Evolutionary conservation across 257 asterid genomes (phyloP), one percentile per base, ranked within the genome.

Genomic region (Solanum medicagineum): DNA sequence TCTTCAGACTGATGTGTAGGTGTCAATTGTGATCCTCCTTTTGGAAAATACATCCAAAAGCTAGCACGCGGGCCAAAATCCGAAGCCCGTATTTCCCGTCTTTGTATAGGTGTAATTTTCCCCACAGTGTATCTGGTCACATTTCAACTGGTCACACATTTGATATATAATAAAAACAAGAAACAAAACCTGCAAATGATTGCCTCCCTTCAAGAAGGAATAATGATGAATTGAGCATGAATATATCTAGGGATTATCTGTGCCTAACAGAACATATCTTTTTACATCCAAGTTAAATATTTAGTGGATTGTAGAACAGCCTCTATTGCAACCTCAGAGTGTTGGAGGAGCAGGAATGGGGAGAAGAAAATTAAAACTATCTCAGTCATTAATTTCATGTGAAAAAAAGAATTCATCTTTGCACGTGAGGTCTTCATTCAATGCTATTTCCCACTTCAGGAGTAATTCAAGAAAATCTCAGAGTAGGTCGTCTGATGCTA

Each of bases 31-130:
- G 98, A 97, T 32, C 99, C 98, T 85, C 86, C 95, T 85, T 91
- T 95, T 15, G 99, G 99, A 87, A 97, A 97, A 81, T 90, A 88
- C 99, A 97, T 97, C 98, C 97, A 97, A 87, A 97, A 95, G 93
- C 96, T 92, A 82, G 99, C 99, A 79, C 89, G 94, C 19, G 93
- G 86, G 45, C 98, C 98, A 74, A 97, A 97, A 92, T 97, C 99
- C 12, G 97, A 87, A 57, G 87, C 84, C 87, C 99, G 90, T 71
- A 93, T 98, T 86, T 97, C 99, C 91, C 99, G 91, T 89, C 94
- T 93, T 66, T 91, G 98, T 84, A 97, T 95, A n/a, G 99, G 99
- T 85, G 99, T 95, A 87, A 97, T 95, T 88, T 95, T 97, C 66
- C 99, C 98, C 85, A 97, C 99, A 5, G 99, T 94, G 85, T 97